Percentiles rank a stretch among this genome's conserved stretches.
phyloP scores from a whole-genome alignment of 805 yeast species.

The Kodamaea leandrae region DNA sequence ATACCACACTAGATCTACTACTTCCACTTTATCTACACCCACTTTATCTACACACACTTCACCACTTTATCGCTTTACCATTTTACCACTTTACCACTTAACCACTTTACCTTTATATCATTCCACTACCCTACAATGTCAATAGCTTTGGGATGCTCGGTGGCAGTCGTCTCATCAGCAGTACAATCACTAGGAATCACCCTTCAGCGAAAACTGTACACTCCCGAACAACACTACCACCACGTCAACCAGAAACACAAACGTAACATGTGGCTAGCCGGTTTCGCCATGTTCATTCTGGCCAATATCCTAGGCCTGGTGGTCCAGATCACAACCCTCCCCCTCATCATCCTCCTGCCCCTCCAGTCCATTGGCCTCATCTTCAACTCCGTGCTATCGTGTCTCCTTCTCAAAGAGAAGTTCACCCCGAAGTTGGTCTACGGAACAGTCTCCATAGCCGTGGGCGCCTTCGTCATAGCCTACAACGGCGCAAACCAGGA shows the following conservation, averaged over 20 bases:
- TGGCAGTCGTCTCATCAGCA: constrained; percentile 73
- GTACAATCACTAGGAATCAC: constrained; percentile 81
- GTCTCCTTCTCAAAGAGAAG: constrained; percentile 62
- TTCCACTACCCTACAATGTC: no score
- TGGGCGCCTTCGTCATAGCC: constrained; percentile 79
- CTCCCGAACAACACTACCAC: constrained; percentile 5
- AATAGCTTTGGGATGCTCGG: constrained; percentile 58
- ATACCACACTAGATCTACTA: no score
- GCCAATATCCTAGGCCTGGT: constrained; percentile 79
- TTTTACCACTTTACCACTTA: no score
- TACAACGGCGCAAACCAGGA: constrained; percentile 57
- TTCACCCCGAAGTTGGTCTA: constrained; percentile 54
- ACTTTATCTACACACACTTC: no score
- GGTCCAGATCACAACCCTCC: constrained; percentile 80
- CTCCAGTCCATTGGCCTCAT: constrained; percentile 86
- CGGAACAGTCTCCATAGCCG: constrained; percentile 67
- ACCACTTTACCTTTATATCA: no score
- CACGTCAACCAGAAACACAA: constrained; percentile 30
- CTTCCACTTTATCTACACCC: no score
- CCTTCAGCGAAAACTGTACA: constrained; percentile 74
- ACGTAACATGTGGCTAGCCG: constrained; percentile 70
- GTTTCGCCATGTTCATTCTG: constrained; percentile 64
- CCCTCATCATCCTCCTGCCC: constrained; percentile 76
- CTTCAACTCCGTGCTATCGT: constrained; percentile 71
- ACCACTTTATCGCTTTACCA: no score